A percentile compares a stretch with the other conserved stretches of the same genome.
phyloP scores from a whole-genome alignment of 2,329 filamentous ascomycete genomes.

The Exserohilum turcica region DNA sequence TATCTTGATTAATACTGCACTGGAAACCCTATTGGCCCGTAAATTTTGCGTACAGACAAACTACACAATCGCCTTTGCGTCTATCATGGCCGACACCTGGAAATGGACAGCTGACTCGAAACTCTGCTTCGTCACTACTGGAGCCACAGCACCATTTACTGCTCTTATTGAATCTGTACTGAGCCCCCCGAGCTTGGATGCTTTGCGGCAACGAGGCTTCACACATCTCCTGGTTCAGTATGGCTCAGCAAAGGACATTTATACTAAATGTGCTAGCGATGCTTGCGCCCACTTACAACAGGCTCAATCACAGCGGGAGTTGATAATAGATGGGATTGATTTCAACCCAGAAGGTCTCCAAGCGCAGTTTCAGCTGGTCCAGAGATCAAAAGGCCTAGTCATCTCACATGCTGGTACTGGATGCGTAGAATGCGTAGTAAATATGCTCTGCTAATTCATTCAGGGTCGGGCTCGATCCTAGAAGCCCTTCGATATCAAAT shows the following conservation, averaged over 20 bases:
- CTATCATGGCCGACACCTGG: conserved; percentile 27
- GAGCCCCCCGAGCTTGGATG: conserved; percentile 64
- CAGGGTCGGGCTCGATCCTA: conserved; percentile 88
- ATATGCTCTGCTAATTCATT: conserved; percentile 5
- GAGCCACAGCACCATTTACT: conserved; percentile 85
- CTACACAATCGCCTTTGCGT: not conserved
- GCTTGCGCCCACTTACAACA: conserved; percentile 23
- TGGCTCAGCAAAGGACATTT: conserved; percentile 66
- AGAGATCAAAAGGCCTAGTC: conserved; percentile 69
- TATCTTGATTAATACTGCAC: not conserved
- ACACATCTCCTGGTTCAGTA: conserved; percentile 80
- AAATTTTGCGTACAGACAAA: not conserved
- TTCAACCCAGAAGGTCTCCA: conserved; percentile 67
- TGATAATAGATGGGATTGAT: conserved; percentile 64
- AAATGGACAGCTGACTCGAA: conserved; percentile 39
- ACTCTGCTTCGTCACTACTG: conserved; percentile 84
- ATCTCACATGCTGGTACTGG: conserved; percentile 84
- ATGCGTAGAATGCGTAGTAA: conserved; percentile 3
- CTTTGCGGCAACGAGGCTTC: conserved; percentile 65
- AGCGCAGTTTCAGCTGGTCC: conserved; percentile 61
- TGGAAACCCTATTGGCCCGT: not conserved
- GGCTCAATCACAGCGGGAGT: conserved; percentile 8
- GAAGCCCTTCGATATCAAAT: conserved; percentile 76
- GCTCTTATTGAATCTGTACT: conserved; percentile 71
- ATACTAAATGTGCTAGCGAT: conserved; percentile 46